phyloP scores from a whole-genome alignment of 169 alveolate species.

The Plasmodium vivax region DNA sequence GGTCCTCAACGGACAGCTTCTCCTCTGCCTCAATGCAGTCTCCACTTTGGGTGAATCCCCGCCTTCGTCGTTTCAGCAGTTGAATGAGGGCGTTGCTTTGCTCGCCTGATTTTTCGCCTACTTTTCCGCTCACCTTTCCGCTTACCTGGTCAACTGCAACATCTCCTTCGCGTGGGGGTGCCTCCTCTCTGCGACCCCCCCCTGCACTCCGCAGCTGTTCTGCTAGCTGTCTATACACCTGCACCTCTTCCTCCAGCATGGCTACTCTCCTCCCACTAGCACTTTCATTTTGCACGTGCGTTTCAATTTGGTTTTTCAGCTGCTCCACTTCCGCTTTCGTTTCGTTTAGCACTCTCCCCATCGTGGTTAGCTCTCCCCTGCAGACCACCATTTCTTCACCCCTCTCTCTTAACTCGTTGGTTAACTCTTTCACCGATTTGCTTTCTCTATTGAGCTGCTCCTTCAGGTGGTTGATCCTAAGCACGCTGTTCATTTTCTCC shows the following conservation, averaged over 20 bases:
- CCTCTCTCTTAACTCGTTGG: neutral
- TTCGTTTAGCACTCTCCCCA: neutral
- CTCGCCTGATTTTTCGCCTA: neutral
- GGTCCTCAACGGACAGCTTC: neutral
- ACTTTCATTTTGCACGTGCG: neutral
- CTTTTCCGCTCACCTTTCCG: too few species aligned
- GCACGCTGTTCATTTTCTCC: constrained; percentile 30
- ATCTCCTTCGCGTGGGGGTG: too few species aligned
- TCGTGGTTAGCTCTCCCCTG: constrained; percentile 11
- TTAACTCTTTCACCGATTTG: neutral
- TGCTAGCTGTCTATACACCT: too few species aligned
- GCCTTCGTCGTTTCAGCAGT: neutral
- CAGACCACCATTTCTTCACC: neutral
- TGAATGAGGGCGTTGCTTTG: neutral
- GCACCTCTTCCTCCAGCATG: neutral
- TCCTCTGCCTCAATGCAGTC: neutral
- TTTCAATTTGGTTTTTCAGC: neutral
- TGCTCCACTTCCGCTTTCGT: neutral
- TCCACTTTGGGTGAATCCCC: neutral
- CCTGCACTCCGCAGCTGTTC: neutral
- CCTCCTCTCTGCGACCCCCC: neutral
- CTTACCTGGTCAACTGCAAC: too few species aligned
- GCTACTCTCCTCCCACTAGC: neutral
- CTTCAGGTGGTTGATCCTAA: constrained; percentile 6
- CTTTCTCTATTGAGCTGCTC: constrained; percentile 6